Base-by-base conservation (phyloP, 176 grass and related monocot species). In the Avena atlantica region DNA sequence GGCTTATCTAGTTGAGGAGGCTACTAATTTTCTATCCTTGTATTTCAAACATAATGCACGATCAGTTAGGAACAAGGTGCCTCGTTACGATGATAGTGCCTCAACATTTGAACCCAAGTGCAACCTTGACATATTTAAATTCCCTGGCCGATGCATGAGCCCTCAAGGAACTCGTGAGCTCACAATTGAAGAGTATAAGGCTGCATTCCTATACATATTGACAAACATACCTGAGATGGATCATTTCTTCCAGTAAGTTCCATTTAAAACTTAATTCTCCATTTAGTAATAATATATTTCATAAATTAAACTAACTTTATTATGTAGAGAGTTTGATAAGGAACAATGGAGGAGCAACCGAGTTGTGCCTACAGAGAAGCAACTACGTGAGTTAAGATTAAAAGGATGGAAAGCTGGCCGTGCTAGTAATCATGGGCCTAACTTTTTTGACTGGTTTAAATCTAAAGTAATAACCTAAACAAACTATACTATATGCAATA, bases 31-130 rank as follows among this genome's bases (percentile, higher is more conserved):
- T 14, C 64, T 82, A 0, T 37, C 17, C 10, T 9, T 72, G 1
- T 66, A 66, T 40, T 83, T 83, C 24, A 83, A 45, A 0, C 13
- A 51, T 2, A 17, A 8, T 0, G 51, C 10, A 0, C 1, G 7
- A 3, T 83, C 12, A 0, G 3, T 59, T 45, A 83, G 31, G 17
- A 83, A 83, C n/a, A 57, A 83, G n/a, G 37, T n/a, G 1, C 66
- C 67, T 44, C 34, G 66, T 4, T 83, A 83, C 2, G 81, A 83
- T 83, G 34, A 83, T 45, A 47, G 81, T 25, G 20, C 50, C 1
- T 72, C 2, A 3, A 13, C 64, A 6, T 82, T 82, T 70, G 0
- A 51, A 69, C 12, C 27, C 34, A 3, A 45, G 36, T 70, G 64
- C 1, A 4, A 70, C 4, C 27, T 82, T 40, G 1, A 70, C 2